Percentiles rank a stretch among this genome's conserved stretches.
These are phyloP conservation scores for Pachysandra terminalis DNA, from an alignment of 164 flowering plant genomes.

Conservation along the genomic window DNA sequence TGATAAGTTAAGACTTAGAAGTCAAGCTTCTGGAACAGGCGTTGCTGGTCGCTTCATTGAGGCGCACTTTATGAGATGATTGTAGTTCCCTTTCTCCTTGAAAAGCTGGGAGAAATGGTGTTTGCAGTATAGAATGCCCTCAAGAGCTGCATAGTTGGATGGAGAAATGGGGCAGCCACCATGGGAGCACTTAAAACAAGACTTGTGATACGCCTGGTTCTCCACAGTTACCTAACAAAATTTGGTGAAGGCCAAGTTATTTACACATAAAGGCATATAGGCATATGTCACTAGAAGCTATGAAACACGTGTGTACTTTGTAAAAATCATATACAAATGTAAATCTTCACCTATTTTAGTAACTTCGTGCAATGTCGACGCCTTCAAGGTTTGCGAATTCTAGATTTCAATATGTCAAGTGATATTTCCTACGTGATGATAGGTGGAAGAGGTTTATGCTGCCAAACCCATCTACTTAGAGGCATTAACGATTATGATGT, in stretches of 20 bases:
- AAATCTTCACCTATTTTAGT: too few species aligned
- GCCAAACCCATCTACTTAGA: too few species aligned
- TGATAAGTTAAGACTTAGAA: not conserved
- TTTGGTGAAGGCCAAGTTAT: not conserved
- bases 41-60: slow-evolving; percentile 67
- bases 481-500: too few species aligned
- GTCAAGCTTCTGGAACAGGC: slow-evolving; percentile 49
- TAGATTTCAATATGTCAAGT: too few species aligned
- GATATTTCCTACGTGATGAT: too few species aligned
- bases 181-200: slow-evolving; percentile 96
- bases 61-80: slow-evolving; percentile 84
- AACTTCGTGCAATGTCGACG: too few species aligned
- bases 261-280: not conserved
- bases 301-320: too few species aligned
- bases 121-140: slow-evolving; percentile 90
- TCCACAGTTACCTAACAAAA: slow-evolving; percentile 85
- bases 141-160: slow-evolving; percentile 93
- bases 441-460: too few species aligned
- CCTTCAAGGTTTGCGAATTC: too few species aligned
- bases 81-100: slow-evolving; percentile 98
- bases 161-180: slow-evolving; percentile 90
- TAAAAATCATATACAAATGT: too few species aligned
- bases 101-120: slow-evolving; percentile 98
- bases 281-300: not conserved
- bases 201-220: slow-evolving; percentile 78